A percentile compares a stretch with the other conserved stretches of the same genome.
Conservation (phyloP, 768 basidiomycete genomes). For the Psilocybe tampanensis region DNA sequence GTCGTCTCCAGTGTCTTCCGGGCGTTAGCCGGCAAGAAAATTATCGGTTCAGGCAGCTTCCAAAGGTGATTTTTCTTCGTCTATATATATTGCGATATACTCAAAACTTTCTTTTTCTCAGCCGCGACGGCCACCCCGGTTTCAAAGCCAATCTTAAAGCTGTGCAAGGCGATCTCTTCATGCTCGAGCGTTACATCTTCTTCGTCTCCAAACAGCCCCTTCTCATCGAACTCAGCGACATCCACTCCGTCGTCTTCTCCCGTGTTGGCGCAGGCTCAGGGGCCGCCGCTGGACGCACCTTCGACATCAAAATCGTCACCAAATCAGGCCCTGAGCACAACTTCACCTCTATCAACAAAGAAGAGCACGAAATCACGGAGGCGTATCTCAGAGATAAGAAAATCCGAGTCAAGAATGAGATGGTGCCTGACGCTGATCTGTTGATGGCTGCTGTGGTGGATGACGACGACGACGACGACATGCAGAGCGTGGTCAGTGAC, state of each 20-base stretch:
- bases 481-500: slow-evolving; percentile 78
- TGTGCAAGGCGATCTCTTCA: slow-evolving; percentile 93
- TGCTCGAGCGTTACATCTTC: slow-evolving; percentile 97
- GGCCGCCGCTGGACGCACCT: slow-evolving; percentile 84
- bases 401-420: slow-evolving; percentile 93
- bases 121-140: slow-evolving; percentile 89
- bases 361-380: slow-evolving; percentile 88
- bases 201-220: slow-evolving; percentile 97
- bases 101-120: slow-evolving; percentile 28
- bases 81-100: too few relatives aligned
- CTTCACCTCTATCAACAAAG: slow-evolving; percentile 94
- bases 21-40: slow-evolving; percentile 87
- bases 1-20: slow-evolving; percentile 95
- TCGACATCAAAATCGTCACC: slow-evolving; percentile 89
- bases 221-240: slow-evolving; percentile 85
- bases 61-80: slow-evolving; percentile 55
- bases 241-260: slow-evolving; percentile 90
- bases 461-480: slow-evolving; percentile 80
- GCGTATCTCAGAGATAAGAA: slow-evolving; percentile 89
- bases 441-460: slow-evolving; percentile 67
- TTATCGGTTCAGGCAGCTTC: slow-evolving; percentile 85
- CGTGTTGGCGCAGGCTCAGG: slow-evolving; percentile 87
- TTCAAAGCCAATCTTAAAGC: slow-evolving; percentile 99
- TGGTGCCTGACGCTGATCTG: slow-evolving; percentile 85
- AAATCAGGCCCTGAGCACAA: slow-evolving; percentile 77